phyloP scores from a whole-genome alignment of 176 grass and related monocot species.

The Otatea glauca region DNA sequence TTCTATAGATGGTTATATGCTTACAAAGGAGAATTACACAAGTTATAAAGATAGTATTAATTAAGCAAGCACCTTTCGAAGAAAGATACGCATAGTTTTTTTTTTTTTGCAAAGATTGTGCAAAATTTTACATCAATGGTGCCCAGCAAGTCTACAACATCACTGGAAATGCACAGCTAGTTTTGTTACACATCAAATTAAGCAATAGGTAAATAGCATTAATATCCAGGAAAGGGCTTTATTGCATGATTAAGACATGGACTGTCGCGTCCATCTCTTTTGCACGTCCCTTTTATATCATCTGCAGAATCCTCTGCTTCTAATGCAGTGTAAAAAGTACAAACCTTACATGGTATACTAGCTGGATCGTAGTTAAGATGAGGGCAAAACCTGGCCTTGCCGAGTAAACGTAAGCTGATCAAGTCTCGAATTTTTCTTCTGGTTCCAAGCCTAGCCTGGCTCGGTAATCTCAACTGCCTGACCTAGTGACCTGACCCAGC shows the following conservation, averaged over 20 bases:
- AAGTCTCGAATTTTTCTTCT: not conserved
- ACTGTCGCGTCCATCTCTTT: not conserved
- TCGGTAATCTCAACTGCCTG: not conserved
- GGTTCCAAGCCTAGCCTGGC: conserved; percentile 20
- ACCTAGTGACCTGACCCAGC: conserved; percentile 23
- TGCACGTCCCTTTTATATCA: conserved; percentile 39
- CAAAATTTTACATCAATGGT: not conserved
- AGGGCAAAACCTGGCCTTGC: not conserved
- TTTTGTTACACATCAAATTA: conserved; percentile 23
- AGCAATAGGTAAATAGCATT: not conserved
- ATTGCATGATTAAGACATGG: conserved; percentile 19
- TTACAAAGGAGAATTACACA: conserved; percentile 11
- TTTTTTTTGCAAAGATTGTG: not conserved
- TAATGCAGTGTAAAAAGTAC: not conserved
- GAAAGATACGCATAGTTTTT: not conserved
- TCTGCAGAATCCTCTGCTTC: conserved; percentile 12
- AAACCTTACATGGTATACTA: not conserved
- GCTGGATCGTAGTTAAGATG: not conserved
- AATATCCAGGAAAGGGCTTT: not conserved
- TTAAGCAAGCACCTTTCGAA: not conserved
- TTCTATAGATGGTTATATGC: not conserved
- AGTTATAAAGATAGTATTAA: not conserved
- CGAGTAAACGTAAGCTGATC: not conserved
- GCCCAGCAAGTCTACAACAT: not conserved
- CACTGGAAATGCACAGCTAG: conserved; percentile 9